These are phyloP conservation scores for slime mould (Dictyostelium discoideum) DNA, from an alignment of 78 protist genomes.

Conservation along the genomic window DNA sequence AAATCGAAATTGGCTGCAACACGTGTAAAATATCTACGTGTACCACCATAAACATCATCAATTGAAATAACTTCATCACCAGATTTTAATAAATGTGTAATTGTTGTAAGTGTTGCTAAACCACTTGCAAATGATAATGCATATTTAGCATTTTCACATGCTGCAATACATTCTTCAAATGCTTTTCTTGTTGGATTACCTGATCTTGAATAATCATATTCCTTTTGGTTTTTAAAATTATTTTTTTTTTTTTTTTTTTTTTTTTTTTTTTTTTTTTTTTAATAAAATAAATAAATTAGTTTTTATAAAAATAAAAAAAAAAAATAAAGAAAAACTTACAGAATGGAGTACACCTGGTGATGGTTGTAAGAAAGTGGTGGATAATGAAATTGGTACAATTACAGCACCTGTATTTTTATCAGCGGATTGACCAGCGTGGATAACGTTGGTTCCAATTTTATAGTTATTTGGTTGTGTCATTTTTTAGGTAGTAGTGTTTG, in stretches of 20 bases:
- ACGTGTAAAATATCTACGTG: slow-evolving; percentile 80
- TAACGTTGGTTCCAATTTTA: slow-evolving; percentile 85
- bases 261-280: too few relatives aligned
- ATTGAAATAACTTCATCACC: slow-evolving; percentile 95
- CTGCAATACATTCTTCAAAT: slow-evolving; percentile 92
- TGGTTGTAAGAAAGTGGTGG: slow-evolving; percentile 91
- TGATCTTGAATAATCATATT: slow-evolving; percentile 95
- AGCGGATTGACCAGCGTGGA: slow-evolving; percentile 95
- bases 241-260: too few relatives aligned
- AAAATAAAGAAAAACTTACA: not conserved
- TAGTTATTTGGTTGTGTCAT: slow-evolving; percentile 8
- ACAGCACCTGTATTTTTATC: slow-evolving; percentile 92
- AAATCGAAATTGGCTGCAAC: slow-evolving; percentile 66
- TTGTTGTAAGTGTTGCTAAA: slow-evolving; percentile 83
- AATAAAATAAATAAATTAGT: not conserved
- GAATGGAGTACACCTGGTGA: slow-evolving; percentile 80
- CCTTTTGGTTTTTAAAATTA: too few relatives aligned
- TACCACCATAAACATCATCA: slow-evolving; percentile 95
- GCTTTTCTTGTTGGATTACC: slow-evolving; percentile 97
- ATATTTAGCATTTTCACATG: slow-evolving; percentile 90
- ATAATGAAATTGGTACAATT: slow-evolving; percentile 80
- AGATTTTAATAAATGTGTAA: slow-evolving; percentile 61
- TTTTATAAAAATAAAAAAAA: not conserved
- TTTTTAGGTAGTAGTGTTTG: not conserved
- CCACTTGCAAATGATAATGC: slow-evolving; percentile 92